Percentiles rank a stretch among this genome's conserved stretches.
These are phyloP conservation scores for Raddia distichophylla DNA, from an alignment of 176 grass and related monocot genomes.

Conservation along the genomic window DNA sequence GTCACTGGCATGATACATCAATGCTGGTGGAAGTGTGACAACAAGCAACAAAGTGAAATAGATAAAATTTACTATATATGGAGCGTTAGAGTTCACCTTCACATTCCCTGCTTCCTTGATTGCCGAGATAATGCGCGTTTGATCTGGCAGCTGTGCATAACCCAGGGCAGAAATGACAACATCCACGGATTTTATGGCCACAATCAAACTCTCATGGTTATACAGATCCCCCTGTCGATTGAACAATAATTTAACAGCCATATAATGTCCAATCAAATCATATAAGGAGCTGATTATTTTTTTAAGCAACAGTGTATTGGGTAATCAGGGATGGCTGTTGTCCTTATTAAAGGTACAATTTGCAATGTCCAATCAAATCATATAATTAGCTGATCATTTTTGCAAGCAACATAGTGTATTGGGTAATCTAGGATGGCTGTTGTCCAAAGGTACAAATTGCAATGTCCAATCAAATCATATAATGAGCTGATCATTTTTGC, in stretches of 20 bases:
- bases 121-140: conserved; percentile 64
- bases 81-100: conserved; percentile 47
- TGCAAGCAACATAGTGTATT: too few species aligned
- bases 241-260: conserved; percentile 1
- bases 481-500: not conserved
- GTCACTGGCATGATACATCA: not conserved
- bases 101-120: conserved; percentile 67
- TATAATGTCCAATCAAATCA: not conserved
- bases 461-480: not conserved
- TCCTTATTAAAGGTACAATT: not conserved
- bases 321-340: not conserved
- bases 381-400: too few species aligned
- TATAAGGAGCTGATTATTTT: not conserved
- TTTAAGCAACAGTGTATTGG: not conserved
- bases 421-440: too few species aligned
- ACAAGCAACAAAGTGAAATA: not conserved
- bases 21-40: not conserved
- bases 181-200: conserved; percentile 51
- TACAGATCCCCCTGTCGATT: conserved; percentile 66
- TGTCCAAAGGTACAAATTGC: too few species aligned
- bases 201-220: conserved; percentile 59
- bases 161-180: conserved; percentile 72
- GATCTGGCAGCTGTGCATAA: conserved; percentile 52
- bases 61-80: not conserved
- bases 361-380: too few species aligned